A percentile compares a stretch with the other conserved stretches of the same genome.
Conservation (phyloP, 1,284 basidiomycete species). For the Trichosporon inkin region DNA sequence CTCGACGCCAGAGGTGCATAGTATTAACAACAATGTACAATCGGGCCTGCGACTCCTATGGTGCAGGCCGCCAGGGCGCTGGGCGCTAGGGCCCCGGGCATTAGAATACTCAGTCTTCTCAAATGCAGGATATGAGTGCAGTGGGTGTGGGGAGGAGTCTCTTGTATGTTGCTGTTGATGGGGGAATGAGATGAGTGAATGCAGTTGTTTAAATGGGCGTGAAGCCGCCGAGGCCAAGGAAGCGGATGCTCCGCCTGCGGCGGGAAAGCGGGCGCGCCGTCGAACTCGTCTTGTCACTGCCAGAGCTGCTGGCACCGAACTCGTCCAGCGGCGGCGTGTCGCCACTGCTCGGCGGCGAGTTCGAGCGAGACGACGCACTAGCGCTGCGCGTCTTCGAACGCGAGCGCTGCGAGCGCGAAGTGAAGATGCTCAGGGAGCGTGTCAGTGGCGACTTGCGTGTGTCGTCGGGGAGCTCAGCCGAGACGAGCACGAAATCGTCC, state of each 20-base stretch:
- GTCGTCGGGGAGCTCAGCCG: neutral
- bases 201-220: neutral
- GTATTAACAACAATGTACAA: too few species aligned
- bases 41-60: too few species aligned
- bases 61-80: too few species aligned
- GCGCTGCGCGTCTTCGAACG: neutral
- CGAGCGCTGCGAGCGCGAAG: neutral
- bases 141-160: too few species aligned
- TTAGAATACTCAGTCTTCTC: too few species aligned
- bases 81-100: too few species aligned
- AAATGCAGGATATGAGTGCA: too few species aligned
- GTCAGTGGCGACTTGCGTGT: constrained; percentile 1
- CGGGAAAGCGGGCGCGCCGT: neutral
- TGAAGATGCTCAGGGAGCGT: neutral
- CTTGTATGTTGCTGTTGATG: too few species aligned
- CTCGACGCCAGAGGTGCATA: too few species aligned
- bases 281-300: neutral
- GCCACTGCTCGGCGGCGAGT: neutral
- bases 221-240: neutral
- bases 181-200: neutral
- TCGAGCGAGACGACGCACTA: neutral
- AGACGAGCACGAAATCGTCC: neutral
- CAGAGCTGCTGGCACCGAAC: neutral
- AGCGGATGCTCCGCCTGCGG: neutral
- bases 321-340: neutral